Evolutionary conservation across 2,329 filamentous ascomycete species (phyloP), one percentile per base, ranked within the genome.

Genomic region (Cordyceps tenuipes): DNA sequence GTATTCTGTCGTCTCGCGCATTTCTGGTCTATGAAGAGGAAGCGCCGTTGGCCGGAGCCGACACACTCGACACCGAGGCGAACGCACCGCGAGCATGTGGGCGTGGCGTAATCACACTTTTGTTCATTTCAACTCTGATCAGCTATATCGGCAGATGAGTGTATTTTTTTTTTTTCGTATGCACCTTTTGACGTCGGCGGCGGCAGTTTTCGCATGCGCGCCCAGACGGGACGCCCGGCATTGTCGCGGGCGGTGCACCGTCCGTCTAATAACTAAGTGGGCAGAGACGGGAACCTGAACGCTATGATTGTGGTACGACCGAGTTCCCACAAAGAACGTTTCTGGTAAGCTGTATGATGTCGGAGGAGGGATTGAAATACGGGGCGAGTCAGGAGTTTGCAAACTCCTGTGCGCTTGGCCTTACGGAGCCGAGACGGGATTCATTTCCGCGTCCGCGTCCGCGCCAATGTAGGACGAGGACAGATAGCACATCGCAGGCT

Each of bases 131-230:
- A 57, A 34, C 9, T 36, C 13, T 46, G 7, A 51, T 44, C 23
- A 58, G 56, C 21, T 21, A 31, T 21, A 51, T 43, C 8, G 5
- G 36, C 15, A 19, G 7, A 17, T 2, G 9, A n/a, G 9, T 7
- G 5, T 43, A 8, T 13, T 31, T 13, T 41, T 43, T 13, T 41
- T 43, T 23, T 23, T 46, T 44, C 23, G 12, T 53, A 53, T 47
- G 57, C 49, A 59, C 57, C 57, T 59, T 59, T 59, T 59, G 49
- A 36, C 57, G 57, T 52, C 57, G 49, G 12, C 41, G 57, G 39
- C 57, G 49, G 31, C 57, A 59, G 39, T 59, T 53, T 39, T 52
- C 57, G 53, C 48, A 59, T 46, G 57, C 57, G 49, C 39, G 49
- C 23, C 57, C 57, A 5, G 57, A 52, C 15, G 57, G 57, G 19